phyloP scores from a whole-genome alignment of 2,329 filamentous ascomycete genomes.

The Colletotrichum sp. region DNA sequence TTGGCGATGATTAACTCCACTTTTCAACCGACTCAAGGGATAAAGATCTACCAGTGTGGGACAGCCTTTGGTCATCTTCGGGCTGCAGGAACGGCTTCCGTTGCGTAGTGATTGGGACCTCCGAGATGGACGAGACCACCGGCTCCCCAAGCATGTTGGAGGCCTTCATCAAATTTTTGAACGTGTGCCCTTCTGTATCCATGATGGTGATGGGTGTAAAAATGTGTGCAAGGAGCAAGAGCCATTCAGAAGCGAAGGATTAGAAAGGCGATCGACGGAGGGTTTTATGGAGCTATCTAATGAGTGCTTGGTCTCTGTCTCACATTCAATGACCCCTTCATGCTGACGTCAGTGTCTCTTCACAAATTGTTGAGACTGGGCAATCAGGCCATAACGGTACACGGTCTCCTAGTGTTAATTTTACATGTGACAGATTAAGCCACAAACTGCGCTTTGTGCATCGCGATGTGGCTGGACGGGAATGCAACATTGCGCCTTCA shows the following conservation, averaged over 20 bases:
- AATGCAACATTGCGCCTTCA: neutral
- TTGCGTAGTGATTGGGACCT: constrained; percentile 27
- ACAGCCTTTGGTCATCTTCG: constrained; percentile 27
- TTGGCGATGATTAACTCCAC: neutral
- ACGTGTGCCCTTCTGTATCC: neutral
- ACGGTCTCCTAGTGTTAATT: neutral
- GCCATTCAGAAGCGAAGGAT: neutral
- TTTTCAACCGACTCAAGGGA: neutral
- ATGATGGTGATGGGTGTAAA: neutral
- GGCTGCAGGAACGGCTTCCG: constrained; percentile 32
- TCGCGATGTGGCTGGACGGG: neutral
- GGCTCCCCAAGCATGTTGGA: neutral
- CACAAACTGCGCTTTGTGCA: neutral
- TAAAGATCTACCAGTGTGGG: constrained; percentile 26
- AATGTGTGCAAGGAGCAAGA: neutral
- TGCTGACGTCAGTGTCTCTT: constrained; percentile 8
- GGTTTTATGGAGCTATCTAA: neutral
- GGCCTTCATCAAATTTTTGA: neutral
- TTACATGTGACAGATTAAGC: neutral
- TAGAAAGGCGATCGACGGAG: neutral
- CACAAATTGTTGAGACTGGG: neutral
- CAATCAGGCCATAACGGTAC: neutral
- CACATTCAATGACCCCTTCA: neutral
- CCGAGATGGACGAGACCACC: constrained; percentile 5
- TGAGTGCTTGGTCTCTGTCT: neutral